Percentiles rank a stretch among this genome's conserved stretches.
Conservation (phyloP, 805 yeast genomes). For the Ogataea nakhonphanomensis region DNA sequence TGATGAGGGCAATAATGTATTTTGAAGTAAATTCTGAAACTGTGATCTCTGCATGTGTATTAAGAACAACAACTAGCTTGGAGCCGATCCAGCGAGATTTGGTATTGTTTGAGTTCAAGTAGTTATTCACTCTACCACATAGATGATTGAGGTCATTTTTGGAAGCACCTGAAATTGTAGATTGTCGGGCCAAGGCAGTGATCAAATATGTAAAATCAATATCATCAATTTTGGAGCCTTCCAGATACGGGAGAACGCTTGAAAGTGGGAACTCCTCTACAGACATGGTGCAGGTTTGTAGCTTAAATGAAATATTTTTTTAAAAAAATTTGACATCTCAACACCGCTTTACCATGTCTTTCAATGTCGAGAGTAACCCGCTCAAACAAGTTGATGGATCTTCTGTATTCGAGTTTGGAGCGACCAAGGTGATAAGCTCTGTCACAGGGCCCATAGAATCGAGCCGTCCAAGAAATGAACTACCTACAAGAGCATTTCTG, state of each 20-base stretch:
- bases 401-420: conserved; percentile 49
- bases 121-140: conserved; percentile 41
- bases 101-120: conserved; percentile 43
- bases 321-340: conserved; percentile 6
- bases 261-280: conserved; percentile 18
- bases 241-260: conserved; percentile 27
- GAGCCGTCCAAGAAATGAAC: conserved; percentile 74
- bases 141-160: conserved; percentile 50
- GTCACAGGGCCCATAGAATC: conserved; percentile 88
- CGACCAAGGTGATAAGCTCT: conserved; percentile 62
- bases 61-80: conserved; percentile 45
- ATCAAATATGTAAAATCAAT: conserved; percentile 25
- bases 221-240: conserved; percentile 23
- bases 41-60: conserved; percentile 32
- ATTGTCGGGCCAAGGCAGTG: conserved; percentile 23
- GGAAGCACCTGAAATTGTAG: conserved; percentile 40
- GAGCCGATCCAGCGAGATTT: conserved; percentile 58
- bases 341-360: conserved; percentile 11
- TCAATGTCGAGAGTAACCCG: conserved; percentile 17
- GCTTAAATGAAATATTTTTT: conserved; percentile 2
- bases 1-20: conserved; percentile 39
- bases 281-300: conserved; percentile 2
- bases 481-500: conserved; percentile 72
- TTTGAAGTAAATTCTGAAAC: conserved; percentile 40
- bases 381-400: conserved; percentile 79